phyloP scores from a whole-genome alignment of 352 stramenopile species.

The Phytophthora podocarpi region DNA sequence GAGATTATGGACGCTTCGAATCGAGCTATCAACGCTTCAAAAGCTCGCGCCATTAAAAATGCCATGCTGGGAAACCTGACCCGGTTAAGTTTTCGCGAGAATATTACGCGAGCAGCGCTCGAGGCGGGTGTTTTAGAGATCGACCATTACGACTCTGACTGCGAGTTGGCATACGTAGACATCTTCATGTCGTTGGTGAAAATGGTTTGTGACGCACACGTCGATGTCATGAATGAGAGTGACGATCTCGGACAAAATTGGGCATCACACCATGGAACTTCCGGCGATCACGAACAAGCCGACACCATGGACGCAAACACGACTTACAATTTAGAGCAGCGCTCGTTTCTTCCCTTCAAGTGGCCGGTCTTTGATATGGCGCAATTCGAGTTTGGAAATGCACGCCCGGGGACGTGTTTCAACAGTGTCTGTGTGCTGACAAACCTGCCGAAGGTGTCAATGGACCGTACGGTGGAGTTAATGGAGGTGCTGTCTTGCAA shows the following conservation, averaged over 20 bases:
- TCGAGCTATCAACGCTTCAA: slow-evolving; percentile 63
- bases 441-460: slow-evolving; percentile 77
- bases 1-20: slow-evolving; percentile 52
- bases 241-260: slow-evolving; percentile 9
- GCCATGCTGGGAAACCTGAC: slow-evolving; percentile 59
- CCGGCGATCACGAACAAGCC: neutral
- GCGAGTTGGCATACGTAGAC: slow-evolving; percentile 80
- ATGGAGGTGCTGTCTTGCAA: slow-evolving; percentile 78
- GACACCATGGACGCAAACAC: neutral
- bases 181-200: slow-evolving; percentile 82
- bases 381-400: slow-evolving; percentile 88
- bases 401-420: slow-evolving; percentile 77
- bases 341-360: slow-evolving; percentile 61
- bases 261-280: neutral
- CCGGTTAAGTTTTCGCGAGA: slow-evolving; percentile 54
- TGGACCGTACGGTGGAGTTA: slow-evolving; percentile 74
- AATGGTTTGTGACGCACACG: slow-evolving; percentile 76
- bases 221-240: slow-evolving; percentile 41
- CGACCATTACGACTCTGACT: slow-evolving; percentile 71
- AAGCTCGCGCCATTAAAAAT: slow-evolving; percentile 61
- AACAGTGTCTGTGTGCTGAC: slow-evolving; percentile 85
- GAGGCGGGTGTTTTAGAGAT: slow-evolving; percentile 70
- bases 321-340: slow-evolving; percentile 19
- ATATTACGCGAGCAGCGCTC: slow-evolving; percentile 47
- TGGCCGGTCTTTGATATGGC: slow-evolving; percentile 91